These are phyloP conservation scores for Colletotrichum sp. DNA, from an alignment of 2,329 filamentous ascomycete species.

Conservation along the genomic window DNA sequence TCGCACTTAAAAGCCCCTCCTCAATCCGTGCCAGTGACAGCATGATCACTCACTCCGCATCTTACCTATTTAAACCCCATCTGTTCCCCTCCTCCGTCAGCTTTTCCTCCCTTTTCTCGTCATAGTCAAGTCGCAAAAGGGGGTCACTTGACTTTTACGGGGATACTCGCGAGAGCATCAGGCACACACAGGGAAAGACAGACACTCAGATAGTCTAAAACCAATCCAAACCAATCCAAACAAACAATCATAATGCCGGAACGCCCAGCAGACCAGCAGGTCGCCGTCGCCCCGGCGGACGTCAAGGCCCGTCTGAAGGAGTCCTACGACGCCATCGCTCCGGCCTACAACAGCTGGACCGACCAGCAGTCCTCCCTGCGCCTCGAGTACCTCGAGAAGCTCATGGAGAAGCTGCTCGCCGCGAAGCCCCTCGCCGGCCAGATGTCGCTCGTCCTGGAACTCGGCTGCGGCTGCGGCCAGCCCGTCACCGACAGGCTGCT, in stretches of 20 bases:
- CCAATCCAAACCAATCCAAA: background rate
- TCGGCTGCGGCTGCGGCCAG: slow-evolving; percentile 46
- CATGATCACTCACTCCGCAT: background rate
- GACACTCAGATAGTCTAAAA: background rate
- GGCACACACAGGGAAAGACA: background rate
- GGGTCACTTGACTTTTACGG: background rate
- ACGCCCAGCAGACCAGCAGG: background rate
- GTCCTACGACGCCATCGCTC: slow-evolving; percentile 45
- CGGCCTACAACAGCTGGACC: slow-evolving; percentile 46
- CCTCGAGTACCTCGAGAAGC: slow-evolving; percentile 36
- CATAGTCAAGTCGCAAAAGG: background rate
- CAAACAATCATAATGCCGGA: background rate
- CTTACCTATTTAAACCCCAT: background rate
- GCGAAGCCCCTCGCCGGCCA: slow-evolving; percentile 2
- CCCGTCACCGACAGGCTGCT: slow-evolving; percentile 41
- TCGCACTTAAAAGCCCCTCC: background rate
- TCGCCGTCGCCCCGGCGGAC: slow-evolving; percentile 18
- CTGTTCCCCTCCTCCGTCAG: background rate
- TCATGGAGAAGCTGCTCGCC: slow-evolving; percentile 30
- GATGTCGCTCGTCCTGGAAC: slow-evolving; percentile 37
- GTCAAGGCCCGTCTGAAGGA: slow-evolving; percentile 42
- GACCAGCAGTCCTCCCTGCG: slow-evolving; percentile 33
- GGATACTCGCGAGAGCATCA: background rate
- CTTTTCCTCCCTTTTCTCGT: background rate
- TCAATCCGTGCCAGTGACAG: background rate